These are phyloP conservation scores for Trematosphaeria pertusa DNA, from an alignment of 2,329 filamentous ascomycete species.

Conservation along the genomic window DNA sequence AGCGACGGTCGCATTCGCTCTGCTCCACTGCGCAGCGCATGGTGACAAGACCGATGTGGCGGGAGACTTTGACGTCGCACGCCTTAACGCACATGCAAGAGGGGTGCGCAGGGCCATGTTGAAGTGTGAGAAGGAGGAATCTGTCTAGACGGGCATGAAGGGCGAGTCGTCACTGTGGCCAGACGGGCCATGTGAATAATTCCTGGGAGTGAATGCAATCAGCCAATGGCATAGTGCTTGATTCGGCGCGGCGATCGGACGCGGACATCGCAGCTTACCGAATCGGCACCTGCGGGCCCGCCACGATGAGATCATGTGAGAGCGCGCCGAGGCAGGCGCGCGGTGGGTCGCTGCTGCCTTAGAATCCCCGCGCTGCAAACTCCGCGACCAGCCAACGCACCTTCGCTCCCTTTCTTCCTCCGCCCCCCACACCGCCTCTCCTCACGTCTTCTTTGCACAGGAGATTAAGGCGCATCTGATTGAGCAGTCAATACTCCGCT, in stretches of 20 bases:
- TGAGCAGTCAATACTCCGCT: too few species aligned
- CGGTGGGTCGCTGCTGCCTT: conserved; percentile 38
- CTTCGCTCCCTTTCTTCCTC: conserved; percentile 1
- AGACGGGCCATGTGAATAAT: conserved; percentile 33
- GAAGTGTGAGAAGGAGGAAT: conserved; percentile 37
- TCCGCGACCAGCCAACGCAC: too few species aligned
- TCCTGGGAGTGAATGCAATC: conserved; percentile 22
- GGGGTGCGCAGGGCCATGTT: conserved; percentile 50
- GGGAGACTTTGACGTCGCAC: conserved; percentile 35
- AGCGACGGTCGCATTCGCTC: conserved; percentile 55
- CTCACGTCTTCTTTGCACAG: background rate
- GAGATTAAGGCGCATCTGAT: too few species aligned
- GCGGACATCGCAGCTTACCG: conserved; percentile 20
- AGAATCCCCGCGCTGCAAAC: conserved; percentile 9
- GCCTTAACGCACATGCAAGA: conserved; percentile 40
- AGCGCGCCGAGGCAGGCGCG: conserved; percentile 18
- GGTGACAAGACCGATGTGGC: conserved; percentile 36
- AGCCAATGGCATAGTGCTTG: conserved; percentile 30
- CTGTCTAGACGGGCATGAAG: conserved; percentile 13
- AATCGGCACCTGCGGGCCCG: too few species aligned
- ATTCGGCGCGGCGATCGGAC: conserved; percentile 34
- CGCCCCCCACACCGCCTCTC: background rate
- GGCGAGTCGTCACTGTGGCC: conserved; percentile 17
- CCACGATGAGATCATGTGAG: too few species aligned
- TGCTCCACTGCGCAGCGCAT: conserved; percentile 45